phyloP scores from a whole-genome alignment of 345 rosid species.

The Eucalyptus coolabah region DNA sequence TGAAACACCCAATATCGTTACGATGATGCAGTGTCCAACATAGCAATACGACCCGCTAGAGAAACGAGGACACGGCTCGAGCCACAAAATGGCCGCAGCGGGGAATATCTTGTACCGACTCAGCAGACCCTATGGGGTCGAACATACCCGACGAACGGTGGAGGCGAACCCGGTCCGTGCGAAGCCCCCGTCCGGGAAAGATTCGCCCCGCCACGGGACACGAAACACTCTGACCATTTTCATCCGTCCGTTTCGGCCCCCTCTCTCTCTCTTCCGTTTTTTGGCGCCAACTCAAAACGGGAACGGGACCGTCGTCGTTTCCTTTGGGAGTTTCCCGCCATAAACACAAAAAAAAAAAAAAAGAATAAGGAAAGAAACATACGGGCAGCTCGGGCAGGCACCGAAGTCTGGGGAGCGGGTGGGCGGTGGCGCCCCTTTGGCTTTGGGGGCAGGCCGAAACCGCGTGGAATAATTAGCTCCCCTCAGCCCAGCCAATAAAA shows the following conservation, averaged over 20 bases:
- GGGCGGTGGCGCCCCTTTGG: not conserved
- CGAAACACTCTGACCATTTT: not conserved
- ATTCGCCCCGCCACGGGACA: not conserved
- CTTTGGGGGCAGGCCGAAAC: not conserved
- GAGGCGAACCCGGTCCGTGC: not conserved
- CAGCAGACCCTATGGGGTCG: not conserved
- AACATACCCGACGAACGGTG: not conserved
- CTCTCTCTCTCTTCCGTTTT: not conserved
- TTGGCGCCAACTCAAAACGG: not conserved
- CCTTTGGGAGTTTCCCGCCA: not conserved
- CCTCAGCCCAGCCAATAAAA: fast-evolving
- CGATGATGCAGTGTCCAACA: fast-evolving
- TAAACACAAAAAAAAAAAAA: too few relatives aligned
- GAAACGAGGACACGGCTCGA: not conserved
- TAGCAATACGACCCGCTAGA: not conserved
- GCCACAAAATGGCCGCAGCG: not conserved
- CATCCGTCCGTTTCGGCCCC: not conserved
- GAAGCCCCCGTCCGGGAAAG: not conserved
- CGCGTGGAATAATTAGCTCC: not conserved
- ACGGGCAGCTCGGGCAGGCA: not conserved
- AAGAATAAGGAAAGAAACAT: fast-evolving
- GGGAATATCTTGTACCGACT: not conserved
- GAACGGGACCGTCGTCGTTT: not conserved
- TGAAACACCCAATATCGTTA: fast-evolving
- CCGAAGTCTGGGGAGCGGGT: not conserved